Percentiles rank a stretch among this genome's conserved stretches.
phyloP scores from a whole-genome alignment of 2,329 filamentous ascomycete species.

The Hortaea werneckii region DNA sequence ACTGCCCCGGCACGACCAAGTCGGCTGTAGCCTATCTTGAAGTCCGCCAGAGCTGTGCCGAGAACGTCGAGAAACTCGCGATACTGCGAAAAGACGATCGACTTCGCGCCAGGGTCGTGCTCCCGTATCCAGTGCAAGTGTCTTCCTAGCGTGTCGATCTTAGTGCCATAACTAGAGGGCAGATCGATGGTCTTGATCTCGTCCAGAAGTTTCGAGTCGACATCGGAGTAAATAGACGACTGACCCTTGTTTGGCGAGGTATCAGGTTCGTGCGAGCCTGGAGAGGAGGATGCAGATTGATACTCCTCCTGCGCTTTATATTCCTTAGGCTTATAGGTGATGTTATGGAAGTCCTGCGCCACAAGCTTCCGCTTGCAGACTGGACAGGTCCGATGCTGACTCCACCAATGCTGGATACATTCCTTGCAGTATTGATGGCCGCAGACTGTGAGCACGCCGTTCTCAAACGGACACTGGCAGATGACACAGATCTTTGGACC shows the following conservation, averaged over 20 bases:
- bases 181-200: constrained; percentile 79
- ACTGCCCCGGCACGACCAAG: constrained; percentile 63
- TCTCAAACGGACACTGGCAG: constrained; percentile 64
- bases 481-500: constrained; percentile 65
- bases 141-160: constrained; percentile 64
- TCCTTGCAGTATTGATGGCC: constrained; percentile 89
- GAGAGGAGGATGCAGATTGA: constrained; percentile 6
- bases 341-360: constrained; percentile 65
- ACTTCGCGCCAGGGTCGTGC: constrained; percentile 77
- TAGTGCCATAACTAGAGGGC: constrained; percentile 64
- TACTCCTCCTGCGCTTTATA: constrained; percentile 55
- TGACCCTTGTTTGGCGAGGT: constrained; percentile 9
- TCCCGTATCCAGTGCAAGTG: constrained; percentile 79
- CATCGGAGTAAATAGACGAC: constrained; percentile 62
- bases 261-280: background rate
- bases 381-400: constrained; percentile 64
- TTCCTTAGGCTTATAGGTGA: constrained; percentile 68
- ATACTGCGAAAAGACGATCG: constrained; percentile 90
- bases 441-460: constrained; percentile 76
- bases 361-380: constrained; percentile 66
- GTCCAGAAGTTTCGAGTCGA: constrained; percentile 58
- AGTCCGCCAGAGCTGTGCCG: constrained; percentile 55
- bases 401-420: constrained; percentile 73
- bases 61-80: constrained; percentile 70
- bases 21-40: constrained; percentile 62